Conservation (phyloP, 2,329 filamentous ascomycete genomes). For the Botrytis tulipae region DNA sequence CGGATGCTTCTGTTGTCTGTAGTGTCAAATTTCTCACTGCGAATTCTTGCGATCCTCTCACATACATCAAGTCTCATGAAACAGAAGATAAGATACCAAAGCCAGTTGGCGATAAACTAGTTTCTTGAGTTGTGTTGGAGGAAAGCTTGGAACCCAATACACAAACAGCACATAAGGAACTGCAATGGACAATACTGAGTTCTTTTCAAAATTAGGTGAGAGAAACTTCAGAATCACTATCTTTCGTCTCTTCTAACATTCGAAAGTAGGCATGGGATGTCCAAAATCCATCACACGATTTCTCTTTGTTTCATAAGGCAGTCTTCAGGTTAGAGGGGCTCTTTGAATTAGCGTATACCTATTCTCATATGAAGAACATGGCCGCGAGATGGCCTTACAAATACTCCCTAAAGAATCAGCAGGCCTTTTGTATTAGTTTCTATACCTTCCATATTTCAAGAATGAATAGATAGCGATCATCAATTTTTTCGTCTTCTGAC, state of each 20-base stretch:
- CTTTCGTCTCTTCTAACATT: background rate
- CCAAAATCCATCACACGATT: background rate
- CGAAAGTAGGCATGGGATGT: background rate
- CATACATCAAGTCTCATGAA: background rate
- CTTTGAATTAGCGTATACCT: background rate
- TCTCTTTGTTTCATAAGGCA: background rate
- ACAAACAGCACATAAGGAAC: background rate
- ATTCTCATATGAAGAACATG: background rate
- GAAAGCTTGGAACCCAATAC: background rate
- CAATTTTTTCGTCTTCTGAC: background rate
- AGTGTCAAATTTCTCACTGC: background rate
- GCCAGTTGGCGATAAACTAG: background rate
- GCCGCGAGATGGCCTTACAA: background rate
- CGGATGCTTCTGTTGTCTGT: background rate
- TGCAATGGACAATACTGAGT: background rate
- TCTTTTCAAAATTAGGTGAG: background rate
- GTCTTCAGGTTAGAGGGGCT: background rate
- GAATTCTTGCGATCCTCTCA: background rate
- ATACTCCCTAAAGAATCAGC: background rate
- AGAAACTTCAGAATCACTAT: background rate
- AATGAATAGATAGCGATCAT: background rate
- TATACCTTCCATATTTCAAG: background rate
- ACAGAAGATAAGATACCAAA: background rate
- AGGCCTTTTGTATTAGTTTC: background rate
- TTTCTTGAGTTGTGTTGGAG: background rate